phyloP scores from a whole-genome alignment of 768 basidiomycete genomes.

The Boletus sensibilis region DNA sequence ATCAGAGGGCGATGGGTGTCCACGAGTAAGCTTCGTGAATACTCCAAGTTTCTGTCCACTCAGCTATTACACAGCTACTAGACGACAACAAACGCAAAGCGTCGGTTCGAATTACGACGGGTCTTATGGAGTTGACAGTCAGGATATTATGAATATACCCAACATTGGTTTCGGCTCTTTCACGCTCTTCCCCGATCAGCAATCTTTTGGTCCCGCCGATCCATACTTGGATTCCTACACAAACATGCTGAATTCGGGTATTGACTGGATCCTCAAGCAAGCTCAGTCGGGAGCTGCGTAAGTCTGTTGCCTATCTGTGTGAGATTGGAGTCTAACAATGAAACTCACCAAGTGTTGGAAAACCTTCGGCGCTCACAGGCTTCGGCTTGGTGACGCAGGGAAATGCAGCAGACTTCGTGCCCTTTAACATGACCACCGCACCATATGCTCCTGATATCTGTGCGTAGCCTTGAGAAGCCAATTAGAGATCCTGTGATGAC shows the following conservation, averaged over 20 bases:
- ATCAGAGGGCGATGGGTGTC: slow-evolving; percentile 63
- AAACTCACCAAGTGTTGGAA: slow-evolving; percentile 42
- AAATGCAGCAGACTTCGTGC: slow-evolving; percentile 54
- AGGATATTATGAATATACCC: slow-evolving; percentile 59
- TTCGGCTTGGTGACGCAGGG: slow-evolving; percentile 64
- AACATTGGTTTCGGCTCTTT: slow-evolving; percentile 58
- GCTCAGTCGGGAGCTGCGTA: slow-evolving; percentile 45
- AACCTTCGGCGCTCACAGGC: slow-evolving; percentile 51
- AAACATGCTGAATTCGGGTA: slow-evolving; percentile 49
- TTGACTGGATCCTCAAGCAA: slow-evolving; percentile 56
- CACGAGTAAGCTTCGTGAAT: slow-evolving; percentile 39
- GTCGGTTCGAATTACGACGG: slow-evolving; percentile 59
- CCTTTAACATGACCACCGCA: slow-evolving; percentile 53
- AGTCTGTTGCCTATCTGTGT: slow-evolving; percentile 14
- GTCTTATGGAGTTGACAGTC: slow-evolving; percentile 62
- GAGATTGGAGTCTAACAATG: slow-evolving; percentile 5
- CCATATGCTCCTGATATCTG: slow-evolving; percentile 40
- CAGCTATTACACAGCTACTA: slow-evolving; percentile 38
- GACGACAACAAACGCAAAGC: slow-evolving; percentile 43
- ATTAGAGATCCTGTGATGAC: not conserved
- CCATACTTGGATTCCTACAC: slow-evolving; percentile 51
- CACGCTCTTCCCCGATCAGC: slow-evolving; percentile 70
- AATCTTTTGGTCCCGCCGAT: slow-evolving; percentile 49
- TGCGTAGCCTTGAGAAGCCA: slow-evolving; percentile 14
- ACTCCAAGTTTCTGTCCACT: not conserved